Percentiles rank a stretch among this genome's conserved stretches.
phyloP scores from a whole-genome alignment of 768 basidiomycete genomes.

The Trametes cingulata region DNA sequence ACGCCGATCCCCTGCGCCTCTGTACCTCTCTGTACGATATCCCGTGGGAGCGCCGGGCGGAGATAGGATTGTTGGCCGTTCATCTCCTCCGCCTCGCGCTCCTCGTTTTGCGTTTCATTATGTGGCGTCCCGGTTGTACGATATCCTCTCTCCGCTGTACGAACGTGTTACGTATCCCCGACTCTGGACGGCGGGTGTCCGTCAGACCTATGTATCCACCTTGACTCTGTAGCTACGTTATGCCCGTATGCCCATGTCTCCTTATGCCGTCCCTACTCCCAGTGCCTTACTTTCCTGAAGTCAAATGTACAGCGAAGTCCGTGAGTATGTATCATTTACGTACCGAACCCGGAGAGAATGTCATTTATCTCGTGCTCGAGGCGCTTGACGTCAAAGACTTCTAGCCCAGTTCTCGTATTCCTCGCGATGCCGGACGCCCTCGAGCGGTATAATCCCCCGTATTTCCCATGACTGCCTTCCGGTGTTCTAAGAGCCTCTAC shows the following conservation, averaged over 20 bases:
- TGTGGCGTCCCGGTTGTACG: slow-evolving; percentile 11
- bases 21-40: not conserved
- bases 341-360: slow-evolving; percentile 8
- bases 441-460: not conserved
- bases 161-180: slow-evolving; percentile 5
- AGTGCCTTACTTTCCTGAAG: slow-evolving; percentile 4
- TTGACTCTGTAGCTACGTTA: slow-evolving; percentile 4
- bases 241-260: slow-evolving; percentile 2
- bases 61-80: slow-evolving; percentile 9
- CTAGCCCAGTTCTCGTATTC: slow-evolving; percentile 1
- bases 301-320: slow-evolving; percentile 2
- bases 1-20: not conserved
- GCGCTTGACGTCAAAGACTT: slow-evolving; percentile 17
- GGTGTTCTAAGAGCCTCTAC: slow-evolving; percentile 11
- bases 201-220: not conserved
- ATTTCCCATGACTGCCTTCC: slow-evolving; percentile 13
- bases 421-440: slow-evolving; percentile 3
- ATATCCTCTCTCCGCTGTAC: slow-evolving; percentile 7
- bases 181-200: not conserved
- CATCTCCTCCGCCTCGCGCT: not conserved
- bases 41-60: slow-evolving; percentile 6
- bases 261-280: not conserved
- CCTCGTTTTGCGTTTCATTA: slow-evolving; percentile 3
- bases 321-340: slow-evolving; percentile 18
- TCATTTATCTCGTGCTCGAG: slow-evolving; percentile 6